These are phyloP conservation scores for Sclerotinia nivalis DNA, from an alignment of 2,329 filamentous ascomycete genomes.

Conservation along the genomic window DNA sequence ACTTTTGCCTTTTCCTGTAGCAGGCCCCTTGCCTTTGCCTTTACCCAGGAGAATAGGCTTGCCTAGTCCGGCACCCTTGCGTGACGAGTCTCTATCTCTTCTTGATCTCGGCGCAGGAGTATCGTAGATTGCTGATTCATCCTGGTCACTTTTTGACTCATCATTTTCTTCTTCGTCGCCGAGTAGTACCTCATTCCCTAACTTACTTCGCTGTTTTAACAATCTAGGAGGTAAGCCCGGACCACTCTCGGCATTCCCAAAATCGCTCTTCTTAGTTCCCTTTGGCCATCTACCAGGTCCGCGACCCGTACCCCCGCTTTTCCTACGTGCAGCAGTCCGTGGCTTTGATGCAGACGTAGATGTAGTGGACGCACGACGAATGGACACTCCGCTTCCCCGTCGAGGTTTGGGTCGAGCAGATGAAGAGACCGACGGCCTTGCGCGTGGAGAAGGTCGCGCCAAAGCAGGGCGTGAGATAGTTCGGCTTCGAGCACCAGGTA, in stretches of 20 bases:
- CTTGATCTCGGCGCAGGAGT: conserved; percentile 33
- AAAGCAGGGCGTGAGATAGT: conserved; percentile 38
- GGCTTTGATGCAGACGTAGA: conserved; percentile 31
- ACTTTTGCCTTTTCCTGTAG: conserved; percentile 30
- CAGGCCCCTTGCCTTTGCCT: conserved; percentile 23
- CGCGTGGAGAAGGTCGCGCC: conserved; percentile 30
- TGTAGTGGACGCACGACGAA: conserved; percentile 28
- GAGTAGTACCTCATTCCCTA: conserved; percentile 40
- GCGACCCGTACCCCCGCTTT: conserved; percentile 62
- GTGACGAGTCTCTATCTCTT: conserved; percentile 29
- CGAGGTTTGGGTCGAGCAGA: conserved; percentile 30
- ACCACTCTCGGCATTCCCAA: conserved; percentile 65
- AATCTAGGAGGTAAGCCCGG: conserved; percentile 60
- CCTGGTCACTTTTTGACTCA: conserved; percentile 28
- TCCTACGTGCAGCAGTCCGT: conserved; percentile 49
- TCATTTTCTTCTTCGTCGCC: conserved; percentile 37
- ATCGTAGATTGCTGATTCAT: conserved; percentile 37
- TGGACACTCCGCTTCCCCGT: not conserved
- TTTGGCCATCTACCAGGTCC: conserved; percentile 68
- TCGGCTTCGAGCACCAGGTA: conserved; percentile 52
- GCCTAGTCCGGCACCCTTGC: conserved; percentile 34
- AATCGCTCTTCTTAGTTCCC: conserved; percentile 67
- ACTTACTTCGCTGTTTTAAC: conserved; percentile 37
- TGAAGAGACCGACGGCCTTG: conserved; percentile 19
- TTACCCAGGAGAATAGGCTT: conserved; percentile 35